phyloP scores from a whole-genome alignment of 2,329 filamentous ascomycete genomes.

The Orbilia blumenaviensis region DNA sequence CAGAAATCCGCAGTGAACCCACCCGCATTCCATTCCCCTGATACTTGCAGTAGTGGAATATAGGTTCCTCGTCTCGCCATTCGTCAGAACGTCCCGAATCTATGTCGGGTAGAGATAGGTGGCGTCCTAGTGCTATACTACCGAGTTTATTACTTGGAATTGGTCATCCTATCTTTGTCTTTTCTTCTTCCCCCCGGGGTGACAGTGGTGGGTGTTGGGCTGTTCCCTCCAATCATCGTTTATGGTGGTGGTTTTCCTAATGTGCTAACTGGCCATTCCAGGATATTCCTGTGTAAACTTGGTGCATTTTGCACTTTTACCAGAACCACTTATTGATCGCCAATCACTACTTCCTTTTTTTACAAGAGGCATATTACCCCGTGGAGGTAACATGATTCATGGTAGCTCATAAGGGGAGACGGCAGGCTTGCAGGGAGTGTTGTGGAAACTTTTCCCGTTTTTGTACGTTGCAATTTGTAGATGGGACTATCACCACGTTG shows the following conservation, averaged over 20 bases:
- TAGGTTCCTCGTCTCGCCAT: conserved; percentile 9
- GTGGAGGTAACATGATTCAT: conserved; percentile 1
- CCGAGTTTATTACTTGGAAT: conserved; percentile 5
- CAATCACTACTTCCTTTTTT: conserved; percentile 3
- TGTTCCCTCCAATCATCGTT: background rate
- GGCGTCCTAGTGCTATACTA: conserved; percentile 11
- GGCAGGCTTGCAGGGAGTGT: background rate
- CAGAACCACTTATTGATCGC: conserved; percentile 17
- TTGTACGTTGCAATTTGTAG: background rate
- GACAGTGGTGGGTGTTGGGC: too few relatives aligned
- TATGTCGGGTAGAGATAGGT: conserved; percentile 29
- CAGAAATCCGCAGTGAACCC: background rate
- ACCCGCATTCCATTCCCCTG: conserved; percentile 38
- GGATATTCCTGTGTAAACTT: background rate
- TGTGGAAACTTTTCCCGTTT: background rate
- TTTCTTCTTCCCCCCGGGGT: too few relatives aligned
- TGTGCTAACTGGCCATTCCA: background rate
- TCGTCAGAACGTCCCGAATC: conserved; percentile 7
- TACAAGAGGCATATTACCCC: conserved; percentile 4
- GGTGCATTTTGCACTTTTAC: conserved; percentile 11
- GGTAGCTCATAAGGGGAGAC: background rate
- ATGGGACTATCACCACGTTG: background rate
- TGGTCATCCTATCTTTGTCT: conserved; percentile 8
- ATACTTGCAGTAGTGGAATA: conserved; percentile 24
- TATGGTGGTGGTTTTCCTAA: background rate